Conservation (phyloP, 2,329 filamentous ascomycete genomes). For the Hymenoscyphus repandus region DNA sequence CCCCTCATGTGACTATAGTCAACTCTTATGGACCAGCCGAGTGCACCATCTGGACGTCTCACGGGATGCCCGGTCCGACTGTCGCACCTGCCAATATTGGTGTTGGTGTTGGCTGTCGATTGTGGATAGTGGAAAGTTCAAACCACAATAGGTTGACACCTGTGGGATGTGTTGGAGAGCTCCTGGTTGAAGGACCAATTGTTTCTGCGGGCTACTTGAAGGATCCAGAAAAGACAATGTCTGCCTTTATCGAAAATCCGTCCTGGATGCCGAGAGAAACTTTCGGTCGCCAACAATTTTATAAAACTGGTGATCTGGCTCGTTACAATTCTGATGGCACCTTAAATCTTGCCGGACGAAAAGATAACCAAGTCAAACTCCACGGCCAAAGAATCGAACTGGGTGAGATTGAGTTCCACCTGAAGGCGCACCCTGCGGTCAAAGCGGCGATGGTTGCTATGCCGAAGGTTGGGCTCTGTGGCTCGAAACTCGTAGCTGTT, state of each 20-base stretch:
- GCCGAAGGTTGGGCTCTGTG: not conserved
- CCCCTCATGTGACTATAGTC: conserved; percentile 30
- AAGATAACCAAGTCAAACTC: conserved; percentile 8
- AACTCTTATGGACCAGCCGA: conserved; percentile 76
- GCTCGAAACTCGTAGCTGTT: not conserved
- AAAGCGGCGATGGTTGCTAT: not conserved
- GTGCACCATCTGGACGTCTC: conserved; percentile 39
- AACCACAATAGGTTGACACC: conserved; percentile 18
- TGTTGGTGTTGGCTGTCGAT: not conserved
- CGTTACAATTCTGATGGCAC: conserved; percentile 2
- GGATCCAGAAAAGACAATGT: conserved; percentile 50
- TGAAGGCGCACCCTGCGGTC: not conserved
- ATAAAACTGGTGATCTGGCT: conserved; percentile 10
- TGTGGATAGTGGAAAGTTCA: conserved; percentile 6
- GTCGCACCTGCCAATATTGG: not conserved
- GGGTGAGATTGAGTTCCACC: conserved; percentile 1
- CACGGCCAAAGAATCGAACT: conserved; percentile 9
- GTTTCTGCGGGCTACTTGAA: conserved; percentile 58
- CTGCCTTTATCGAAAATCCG: conserved; percentile 50
- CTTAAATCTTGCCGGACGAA: conserved; percentile 34
- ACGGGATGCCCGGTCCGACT: not conserved
- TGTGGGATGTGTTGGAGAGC: conserved; percentile 23
- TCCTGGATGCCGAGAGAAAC: conserved; percentile 35
- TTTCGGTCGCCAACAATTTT: not conserved
- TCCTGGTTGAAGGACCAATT: conserved; percentile 42